A percentile compares a stretch with the other conserved stretches of the same genome.
Conservation (phyloP, 2,329 filamentous ascomycete genomes). For the Curvularia sp. region DNA sequence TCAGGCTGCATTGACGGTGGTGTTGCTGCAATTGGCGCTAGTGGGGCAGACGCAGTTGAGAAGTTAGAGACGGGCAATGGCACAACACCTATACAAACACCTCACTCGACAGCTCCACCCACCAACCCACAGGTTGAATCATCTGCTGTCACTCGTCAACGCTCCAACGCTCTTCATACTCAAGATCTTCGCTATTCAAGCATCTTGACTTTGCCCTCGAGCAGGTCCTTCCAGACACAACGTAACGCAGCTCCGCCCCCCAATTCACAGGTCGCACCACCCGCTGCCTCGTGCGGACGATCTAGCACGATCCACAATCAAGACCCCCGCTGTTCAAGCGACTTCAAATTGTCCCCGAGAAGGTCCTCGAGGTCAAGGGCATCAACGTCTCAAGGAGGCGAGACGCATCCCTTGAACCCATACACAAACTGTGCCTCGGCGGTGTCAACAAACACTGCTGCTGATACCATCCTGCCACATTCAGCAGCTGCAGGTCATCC, state of each 20-base stretch:
- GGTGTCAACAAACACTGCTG: constrained; percentile 44
- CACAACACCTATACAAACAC: constrained; percentile 20
- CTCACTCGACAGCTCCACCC: constrained; percentile 24
- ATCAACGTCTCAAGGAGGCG: constrained; percentile 37
- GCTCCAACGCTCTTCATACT: constrained; percentile 31
- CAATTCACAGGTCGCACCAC: constrained; percentile 38
- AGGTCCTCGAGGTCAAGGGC: constrained; percentile 39
- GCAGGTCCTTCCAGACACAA: constrained; percentile 31
- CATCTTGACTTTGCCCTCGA: constrained; percentile 34
- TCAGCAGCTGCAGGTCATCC: constrained; percentile 37
- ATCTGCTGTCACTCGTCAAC: constrained; percentile 32
- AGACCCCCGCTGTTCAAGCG: constrained; percentile 24
- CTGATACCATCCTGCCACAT: constrained; percentile 52
- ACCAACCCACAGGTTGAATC: constrained; percentile 38
- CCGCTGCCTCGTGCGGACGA: constrained; percentile 32
- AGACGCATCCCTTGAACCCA: constrained; percentile 56
- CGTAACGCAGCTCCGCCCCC: constrained; percentile 23
- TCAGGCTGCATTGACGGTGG: constrained; percentile 15
- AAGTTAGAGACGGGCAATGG: constrained; percentile 12
- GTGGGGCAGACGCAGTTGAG: constrained; percentile 23
- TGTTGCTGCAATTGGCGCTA: constrained; percentile 12
- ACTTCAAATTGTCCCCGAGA: constrained; percentile 34
- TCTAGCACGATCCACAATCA: constrained; percentile 31
- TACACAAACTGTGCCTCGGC: constrained; percentile 58
- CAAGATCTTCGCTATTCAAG: constrained; percentile 25